Percentiles rank a stretch among this genome's conserved stretches.
Conservation (phyloP, 148 eudicot genomes). For the Salicornia ramosissima region DNA sequence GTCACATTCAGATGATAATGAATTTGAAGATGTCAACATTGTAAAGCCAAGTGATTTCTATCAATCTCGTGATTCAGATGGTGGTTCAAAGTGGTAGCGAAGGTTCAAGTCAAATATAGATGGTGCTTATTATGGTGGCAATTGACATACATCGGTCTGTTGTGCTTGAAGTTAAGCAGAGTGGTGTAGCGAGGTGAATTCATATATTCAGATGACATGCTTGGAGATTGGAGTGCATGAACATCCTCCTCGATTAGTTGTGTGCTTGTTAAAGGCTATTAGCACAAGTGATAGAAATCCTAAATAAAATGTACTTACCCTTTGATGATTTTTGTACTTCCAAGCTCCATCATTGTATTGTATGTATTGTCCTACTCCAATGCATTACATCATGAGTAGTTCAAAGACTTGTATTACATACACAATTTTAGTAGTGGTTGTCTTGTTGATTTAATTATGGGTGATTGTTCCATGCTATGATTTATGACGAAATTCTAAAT, state of each 20-base stretch:
- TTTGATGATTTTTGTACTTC: not conserved
- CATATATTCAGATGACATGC: constrained; percentile 7
- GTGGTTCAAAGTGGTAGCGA: constrained; percentile 43
- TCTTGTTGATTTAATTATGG: not conserved
- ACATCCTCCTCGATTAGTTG: not conserved
- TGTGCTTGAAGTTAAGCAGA: not conserved
- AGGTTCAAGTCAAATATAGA: not conserved
- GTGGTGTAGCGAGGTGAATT: not conserved
- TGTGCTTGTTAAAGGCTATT: not conserved
- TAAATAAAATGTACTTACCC: not conserved
- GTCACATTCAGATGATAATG: constrained; percentile 63
- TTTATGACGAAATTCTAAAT: not conserved
- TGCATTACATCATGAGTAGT: too few relatives aligned
- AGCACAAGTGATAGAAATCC: not conserved
- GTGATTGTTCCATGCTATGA: not conserved
- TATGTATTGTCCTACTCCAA: too few relatives aligned
- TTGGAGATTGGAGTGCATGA: not conserved
- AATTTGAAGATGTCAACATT: constrained; percentile 82
- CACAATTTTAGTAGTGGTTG: too few relatives aligned
- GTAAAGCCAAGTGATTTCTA: constrained; percentile 61
- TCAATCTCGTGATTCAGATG: constrained; percentile 62
- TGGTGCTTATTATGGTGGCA: constrained; percentile 1
- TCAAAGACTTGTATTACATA: too few relatives aligned
- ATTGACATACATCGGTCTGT: not conserved
- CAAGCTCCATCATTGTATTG: not conserved